Evolutionary conservation across 495 filamentous ascomycete species (phyloP).

Genomic region (Penicillium steckii): DNA sequence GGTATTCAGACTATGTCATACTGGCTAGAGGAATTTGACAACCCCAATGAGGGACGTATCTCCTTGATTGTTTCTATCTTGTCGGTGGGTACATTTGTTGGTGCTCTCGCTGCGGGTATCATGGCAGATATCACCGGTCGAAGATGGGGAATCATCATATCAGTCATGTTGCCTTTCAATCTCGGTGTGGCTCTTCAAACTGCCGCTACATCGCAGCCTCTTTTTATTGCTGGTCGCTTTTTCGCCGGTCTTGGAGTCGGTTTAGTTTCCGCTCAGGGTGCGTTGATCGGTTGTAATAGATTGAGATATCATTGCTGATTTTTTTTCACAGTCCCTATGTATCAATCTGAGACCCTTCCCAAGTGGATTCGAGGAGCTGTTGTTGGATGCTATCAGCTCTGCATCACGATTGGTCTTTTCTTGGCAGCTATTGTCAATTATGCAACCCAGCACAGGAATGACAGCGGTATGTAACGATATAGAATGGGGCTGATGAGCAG

Average conservation of each 20-base stretch:
- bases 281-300: not conserved
- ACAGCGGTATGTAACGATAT: slow-evolving; percentile 39
- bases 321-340: slow-evolving; percentile 62
- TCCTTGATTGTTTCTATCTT: slow-evolving; percentile 69
- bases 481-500: slow-evolving; percentile 15
- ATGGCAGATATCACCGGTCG: slow-evolving; percentile 73
- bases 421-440: slow-evolving; percentile 73
- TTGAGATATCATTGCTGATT: not conserved
- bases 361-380: slow-evolving; percentile 77
- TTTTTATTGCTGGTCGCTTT: slow-evolving; percentile 73
- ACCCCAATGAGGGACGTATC: not conserved
- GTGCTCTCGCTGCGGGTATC: slow-evolving; percentile 72
- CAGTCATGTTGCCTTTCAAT: slow-evolving; percentile 53
- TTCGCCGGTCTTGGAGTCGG: slow-evolving; percentile 81
- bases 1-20: slow-evolving; percentile 2
- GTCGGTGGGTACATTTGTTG: slow-evolving; percentile 71
- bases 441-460: slow-evolving; percentile 57
- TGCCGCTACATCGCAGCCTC: slow-evolving; percentile 57
- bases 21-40: not conserved
- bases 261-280: slow-evolving; percentile 53
- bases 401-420: slow-evolving; percentile 76
- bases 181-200: slow-evolving; percentile 78
- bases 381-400: slow-evolving; percentile 74
- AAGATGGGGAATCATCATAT: slow-evolving; percentile 61
- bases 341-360: slow-evolving; percentile 75